Percentiles rank a stretch among this genome's conserved stretches.
Evolutionary conservation across 352 stramenopile species (phyloP).

Genomic region (Globisporangium irregulare): DNA sequence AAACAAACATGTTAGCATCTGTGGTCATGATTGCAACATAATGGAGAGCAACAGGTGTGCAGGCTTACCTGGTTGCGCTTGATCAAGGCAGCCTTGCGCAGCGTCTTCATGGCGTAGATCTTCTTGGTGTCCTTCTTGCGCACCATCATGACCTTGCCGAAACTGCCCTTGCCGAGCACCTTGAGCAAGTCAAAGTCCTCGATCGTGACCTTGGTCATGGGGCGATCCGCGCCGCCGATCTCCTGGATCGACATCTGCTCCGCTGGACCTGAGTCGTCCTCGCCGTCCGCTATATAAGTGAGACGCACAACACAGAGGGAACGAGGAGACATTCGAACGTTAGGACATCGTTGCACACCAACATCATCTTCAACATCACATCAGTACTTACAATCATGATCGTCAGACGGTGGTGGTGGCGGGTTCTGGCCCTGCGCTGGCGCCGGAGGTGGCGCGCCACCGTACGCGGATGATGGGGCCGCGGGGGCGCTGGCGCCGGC

Average conservation of each 20-base stretch:
- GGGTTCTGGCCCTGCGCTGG: conserved; percentile 16
- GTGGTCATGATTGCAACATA: neutral
- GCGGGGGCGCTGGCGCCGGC: conserved; percentile 69
- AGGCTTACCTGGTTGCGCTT: conserved; percentile 86
- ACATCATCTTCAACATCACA: neutral
- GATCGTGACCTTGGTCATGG: conserved; percentile 83
- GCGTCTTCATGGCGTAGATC: conserved; percentile 95
- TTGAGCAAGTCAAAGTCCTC: conserved; percentile 93
- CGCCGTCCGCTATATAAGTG: conserved; percentile 51
- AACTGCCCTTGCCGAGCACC: conserved; percentile 94
- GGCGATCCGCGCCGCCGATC: conserved; percentile 56
- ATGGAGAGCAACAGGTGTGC: neutral
- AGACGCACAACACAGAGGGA: conserved; percentile 15
- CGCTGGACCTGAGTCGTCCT: conserved; percentile 76
- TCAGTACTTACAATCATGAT: conserved; percentile 62
- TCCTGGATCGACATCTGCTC: conserved; percentile 85
- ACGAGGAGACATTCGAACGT: neutral
- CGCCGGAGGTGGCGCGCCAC: conserved; percentile 10
- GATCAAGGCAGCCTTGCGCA: conserved; percentile 91
- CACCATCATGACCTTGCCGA: conserved; percentile 96
- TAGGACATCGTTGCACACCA: neutral
- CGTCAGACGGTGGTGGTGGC: conserved; percentile 18
- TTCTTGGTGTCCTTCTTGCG: conserved; percentile 92
- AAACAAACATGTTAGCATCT: neutral
- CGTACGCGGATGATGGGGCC: conserved; percentile 43